These are phyloP conservation scores for Ilyonectria destructans DNA, from an alignment of 2,329 filamentous ascomycete species.

Conservation along the genomic window DNA sequence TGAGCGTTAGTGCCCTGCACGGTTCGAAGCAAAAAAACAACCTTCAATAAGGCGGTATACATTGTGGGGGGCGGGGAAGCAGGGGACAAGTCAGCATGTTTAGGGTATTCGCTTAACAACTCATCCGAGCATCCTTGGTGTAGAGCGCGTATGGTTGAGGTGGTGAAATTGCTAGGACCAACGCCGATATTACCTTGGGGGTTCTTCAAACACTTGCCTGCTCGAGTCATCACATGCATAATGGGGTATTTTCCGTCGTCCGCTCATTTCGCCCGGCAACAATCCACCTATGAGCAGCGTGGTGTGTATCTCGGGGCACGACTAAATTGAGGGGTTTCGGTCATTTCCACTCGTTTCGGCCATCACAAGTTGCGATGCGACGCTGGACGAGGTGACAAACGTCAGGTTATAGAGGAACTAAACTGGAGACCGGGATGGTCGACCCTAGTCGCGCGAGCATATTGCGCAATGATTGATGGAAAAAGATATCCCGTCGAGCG, in stretches of 20 bases:
- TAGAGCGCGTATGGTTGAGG: background rate
- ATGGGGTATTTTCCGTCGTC: slow-evolving; percentile 4
- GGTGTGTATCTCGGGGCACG: background rate
- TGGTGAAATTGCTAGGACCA: slow-evolving; percentile 2
- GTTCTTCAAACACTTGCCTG: slow-evolving; percentile 1
- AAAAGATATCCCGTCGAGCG: slow-evolving; percentile 10
- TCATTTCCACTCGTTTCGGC: background rate
- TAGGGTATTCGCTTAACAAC: background rate
- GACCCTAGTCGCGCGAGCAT: background rate
- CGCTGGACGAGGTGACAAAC: background rate
- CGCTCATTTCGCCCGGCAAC: background rate
- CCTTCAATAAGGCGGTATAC: background rate
- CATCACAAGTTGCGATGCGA: background rate
- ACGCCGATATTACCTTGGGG: background rate
- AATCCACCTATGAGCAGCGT: slow-evolving; percentile 33
- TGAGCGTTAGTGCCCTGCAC: background rate
- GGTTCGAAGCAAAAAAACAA: background rate
- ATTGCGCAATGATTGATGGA: slow-evolving; percentile 13
- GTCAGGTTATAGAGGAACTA: background rate
- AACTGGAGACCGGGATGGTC: background rate
- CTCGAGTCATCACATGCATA: slow-evolving; percentile 10
- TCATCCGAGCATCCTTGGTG: background rate
- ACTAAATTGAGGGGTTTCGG: background rate
- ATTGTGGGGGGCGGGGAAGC: background rate
- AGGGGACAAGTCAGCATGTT: background rate